phyloP scores from a whole-genome alignment of 495 filamentous ascomycete genomes.

The Xylaria bambusicola region DNA sequence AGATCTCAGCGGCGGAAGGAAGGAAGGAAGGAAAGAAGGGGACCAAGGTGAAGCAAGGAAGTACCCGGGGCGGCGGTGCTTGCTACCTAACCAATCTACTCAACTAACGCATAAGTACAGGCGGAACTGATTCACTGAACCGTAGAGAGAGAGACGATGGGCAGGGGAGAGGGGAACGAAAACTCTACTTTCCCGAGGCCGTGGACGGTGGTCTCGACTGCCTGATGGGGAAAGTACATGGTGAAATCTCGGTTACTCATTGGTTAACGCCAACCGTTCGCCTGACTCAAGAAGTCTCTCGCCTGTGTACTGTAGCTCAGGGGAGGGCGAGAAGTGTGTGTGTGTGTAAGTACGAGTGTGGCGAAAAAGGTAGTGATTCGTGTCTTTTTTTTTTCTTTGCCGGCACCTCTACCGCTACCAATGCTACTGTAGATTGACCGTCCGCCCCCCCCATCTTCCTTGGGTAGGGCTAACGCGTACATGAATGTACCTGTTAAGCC shows the following conservation, averaged over 20 bases:
- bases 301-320: too few relatives aligned
- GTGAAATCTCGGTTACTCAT: background rate
- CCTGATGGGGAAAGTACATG: conserved; percentile 15
- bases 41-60: too few relatives aligned
- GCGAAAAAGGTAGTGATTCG: background rate
- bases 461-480: background rate
- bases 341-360: background rate
- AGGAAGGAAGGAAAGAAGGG: too few relatives aligned
- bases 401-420: background rate
- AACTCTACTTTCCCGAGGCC: background rate
- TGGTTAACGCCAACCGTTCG: background rate
- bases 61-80: too few relatives aligned
- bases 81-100: too few relatives aligned
- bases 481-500: conserved; percentile 4
- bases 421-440: background rate
- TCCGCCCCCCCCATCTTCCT: too few relatives aligned
- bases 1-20: too few relatives aligned
- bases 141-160: too few relatives aligned
- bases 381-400: background rate
- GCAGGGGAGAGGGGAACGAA: too few relatives aligned
- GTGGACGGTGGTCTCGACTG: conserved; percentile 10
- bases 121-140: too few relatives aligned
- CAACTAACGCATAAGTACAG: too few relatives aligned
- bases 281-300: conserved; percentile 14
- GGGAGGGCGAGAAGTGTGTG: too few relatives aligned